phyloP scores from a whole-genome alignment of 108 stramenopile genomes.

The Licmophora abbreviata region DNA sequence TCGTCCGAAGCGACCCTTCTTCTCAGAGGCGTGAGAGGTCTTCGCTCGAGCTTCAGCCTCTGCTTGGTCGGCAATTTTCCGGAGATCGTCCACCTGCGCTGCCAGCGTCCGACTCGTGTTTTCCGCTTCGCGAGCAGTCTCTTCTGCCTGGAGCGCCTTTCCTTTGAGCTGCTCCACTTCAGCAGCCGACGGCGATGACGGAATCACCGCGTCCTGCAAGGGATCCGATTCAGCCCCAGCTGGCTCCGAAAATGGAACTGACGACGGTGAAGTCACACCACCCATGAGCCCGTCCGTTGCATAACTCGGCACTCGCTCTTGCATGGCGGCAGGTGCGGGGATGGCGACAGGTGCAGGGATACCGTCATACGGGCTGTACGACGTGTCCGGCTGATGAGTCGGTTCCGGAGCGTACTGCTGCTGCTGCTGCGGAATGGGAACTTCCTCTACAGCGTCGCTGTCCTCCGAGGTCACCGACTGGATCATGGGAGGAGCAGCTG shows the following conservation, averaged over 20 bases:
- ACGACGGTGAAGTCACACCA: constrained; percentile 1
- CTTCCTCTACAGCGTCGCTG: too few species aligned
- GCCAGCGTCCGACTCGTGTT: constrained; percentile 32
- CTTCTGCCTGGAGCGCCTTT: constrained; percentile 24
- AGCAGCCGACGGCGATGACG: neutral
- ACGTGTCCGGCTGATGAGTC: too few species aligned
- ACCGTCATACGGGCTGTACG: too few species aligned
- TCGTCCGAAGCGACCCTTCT: constrained; percentile 59
- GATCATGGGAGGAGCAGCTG: constrained; percentile 6
- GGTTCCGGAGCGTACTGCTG: too few species aligned
- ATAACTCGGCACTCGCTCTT: neutral
- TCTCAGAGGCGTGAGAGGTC: constrained; percentile 21
- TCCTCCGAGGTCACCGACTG: too few species aligned
- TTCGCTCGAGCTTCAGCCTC: constrained; percentile 33
- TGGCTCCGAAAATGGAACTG: neutral
- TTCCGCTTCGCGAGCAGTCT: constrained; percentile 42
- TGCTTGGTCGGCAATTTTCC: constrained; percentile 50
- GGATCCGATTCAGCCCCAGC: neutral
- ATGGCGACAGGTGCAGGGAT: constrained; percentile 9
- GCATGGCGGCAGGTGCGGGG: neutral
- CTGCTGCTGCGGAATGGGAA: too few species aligned
- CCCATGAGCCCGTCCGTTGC: constrained; percentile 9
- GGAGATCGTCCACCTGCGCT: constrained; percentile 44
- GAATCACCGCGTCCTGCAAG: neutral
- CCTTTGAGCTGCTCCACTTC: neutral